Evolutionary conservation across 2,329 filamentous ascomycete genomes (phyloP).

Genomic region (Fusarium palustre): DNA sequence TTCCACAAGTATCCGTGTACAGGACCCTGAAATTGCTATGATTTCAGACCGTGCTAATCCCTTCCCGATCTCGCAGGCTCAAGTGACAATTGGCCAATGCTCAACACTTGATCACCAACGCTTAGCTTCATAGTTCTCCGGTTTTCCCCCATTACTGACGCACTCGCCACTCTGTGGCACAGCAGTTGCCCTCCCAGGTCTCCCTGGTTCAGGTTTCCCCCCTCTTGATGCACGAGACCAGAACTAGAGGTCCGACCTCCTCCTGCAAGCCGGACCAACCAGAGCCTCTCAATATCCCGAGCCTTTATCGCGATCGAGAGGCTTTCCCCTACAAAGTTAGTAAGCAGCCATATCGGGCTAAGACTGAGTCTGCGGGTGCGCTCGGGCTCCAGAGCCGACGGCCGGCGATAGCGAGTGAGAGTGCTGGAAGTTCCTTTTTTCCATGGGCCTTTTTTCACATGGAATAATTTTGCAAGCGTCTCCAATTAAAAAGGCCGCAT

Average conservation of each 20-base stretch:
- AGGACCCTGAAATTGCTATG: slow-evolving; percentile 37
- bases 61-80: slow-evolving; percentile 35
- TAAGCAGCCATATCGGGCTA: slow-evolving; percentile 6
- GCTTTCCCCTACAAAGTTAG: slow-evolving; percentile 32
- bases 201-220: background rate
- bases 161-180: slow-evolving; percentile 49
- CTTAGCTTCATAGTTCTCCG: slow-evolving; percentile 33
- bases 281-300: slow-evolving; percentile 38
- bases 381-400: slow-evolving; percentile 42
- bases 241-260: slow-evolving; percentile 19
- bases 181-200: slow-evolving; percentile 16
- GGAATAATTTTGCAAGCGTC: slow-evolving; percentile 42
- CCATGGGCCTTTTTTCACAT: slow-evolving; percentile 41
- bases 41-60: slow-evolving; percentile 27
- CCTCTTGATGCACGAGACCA: slow-evolving; percentile 32
- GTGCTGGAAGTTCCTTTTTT: background rate
- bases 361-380: slow-evolving; percentile 26
- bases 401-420: slow-evolving; percentile 46
- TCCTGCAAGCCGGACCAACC: slow-evolving; percentile 47
- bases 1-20: slow-evolving; percentile 17
- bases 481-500: slow-evolving; percentile 45
- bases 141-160: slow-evolving; percentile 36
- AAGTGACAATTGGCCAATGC: slow-evolving; percentile 31
- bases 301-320: slow-evolving; percentile 47
- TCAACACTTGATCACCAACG: slow-evolving; percentile 35